A percentile compares a stretch with the other conserved stretches of the same genome.
Conservation (phyloP, 1,284 basidiomycete genomes). For the Chalciporus sp. region DNA sequence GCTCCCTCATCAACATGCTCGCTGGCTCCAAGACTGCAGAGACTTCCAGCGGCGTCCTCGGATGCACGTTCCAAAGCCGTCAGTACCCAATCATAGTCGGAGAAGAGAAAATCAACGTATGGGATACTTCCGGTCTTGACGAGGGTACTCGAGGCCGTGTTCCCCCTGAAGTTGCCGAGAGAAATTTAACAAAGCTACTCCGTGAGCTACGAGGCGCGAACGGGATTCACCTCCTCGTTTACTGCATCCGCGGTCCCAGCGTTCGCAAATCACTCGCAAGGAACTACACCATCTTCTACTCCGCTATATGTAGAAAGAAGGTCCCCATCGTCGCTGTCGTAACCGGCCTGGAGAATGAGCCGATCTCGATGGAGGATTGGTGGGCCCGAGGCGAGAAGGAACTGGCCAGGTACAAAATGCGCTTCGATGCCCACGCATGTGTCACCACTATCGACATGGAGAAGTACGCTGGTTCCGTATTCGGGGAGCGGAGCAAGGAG, state of each 20-base stretch:
- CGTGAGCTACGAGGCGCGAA: slow-evolving; percentile 26
- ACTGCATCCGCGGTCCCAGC: slow-evolving; percentile 34
- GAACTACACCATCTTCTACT: slow-evolving; percentile 36
- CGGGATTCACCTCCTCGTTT: slow-evolving; percentile 37
- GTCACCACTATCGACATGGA: slow-evolving; percentile 32
- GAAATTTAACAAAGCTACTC: slow-evolving; percentile 25
- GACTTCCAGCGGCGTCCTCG: slow-evolving; percentile 30
- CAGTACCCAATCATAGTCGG: slow-evolving; percentile 19
- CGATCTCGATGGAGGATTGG: slow-evolving; percentile 36
- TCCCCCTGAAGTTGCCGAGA: slow-evolving; percentile 27
- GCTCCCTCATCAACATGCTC: slow-evolving; percentile 35
- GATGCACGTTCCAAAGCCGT: slow-evolving; percentile 33
- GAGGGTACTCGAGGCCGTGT: slow-evolving; percentile 30
- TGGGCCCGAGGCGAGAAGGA: slow-evolving; percentile 33
- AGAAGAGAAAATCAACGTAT: slow-evolving; percentile 26
- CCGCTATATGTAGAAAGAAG: slow-evolving; percentile 31
- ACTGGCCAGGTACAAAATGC: slow-evolving; percentile 27
- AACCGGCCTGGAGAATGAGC: slow-evolving; percentile 36
- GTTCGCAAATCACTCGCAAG: slow-evolving; percentile 27
- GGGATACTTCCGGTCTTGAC: slow-evolving; percentile 35
- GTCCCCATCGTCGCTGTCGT: slow-evolving; percentile 36
- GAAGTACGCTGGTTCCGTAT: slow-evolving; percentile 19
- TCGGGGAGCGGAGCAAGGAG: slow-evolving; percentile 17
- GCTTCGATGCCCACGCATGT: slow-evolving; percentile 35
- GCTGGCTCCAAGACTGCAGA: slow-evolving; percentile 25